Evolutionary conservation across 345 rosid species (phyloP), one percentile per base, ranked within the genome.

Genomic region (Durio zibethinus): DNA sequence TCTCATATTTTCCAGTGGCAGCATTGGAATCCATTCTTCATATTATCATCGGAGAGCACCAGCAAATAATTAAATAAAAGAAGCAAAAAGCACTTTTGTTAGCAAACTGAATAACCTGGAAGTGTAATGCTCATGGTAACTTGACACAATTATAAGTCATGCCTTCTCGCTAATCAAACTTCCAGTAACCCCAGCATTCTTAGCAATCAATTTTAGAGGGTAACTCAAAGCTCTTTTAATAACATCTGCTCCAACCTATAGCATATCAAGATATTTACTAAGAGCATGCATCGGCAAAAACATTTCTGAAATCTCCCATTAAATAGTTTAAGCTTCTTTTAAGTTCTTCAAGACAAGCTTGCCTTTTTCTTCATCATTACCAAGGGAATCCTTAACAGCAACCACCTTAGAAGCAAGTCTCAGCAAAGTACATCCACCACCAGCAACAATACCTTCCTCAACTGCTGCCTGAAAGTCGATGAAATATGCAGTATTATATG

Each of bases 111-210:
- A 52, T 52, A 71, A 20, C 18, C 38, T 69, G 20, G 29, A 20
- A 31, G 29, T 5, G 5, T 18, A 29, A 35, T 18, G 61, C 43
- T 50, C 75, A 31, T 31, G 18, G 11, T 10, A 33, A 31, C 61
- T 20, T 50, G 11, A 20, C 4, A 71, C 0, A 1, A 20, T 33
- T 11, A 12, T 9, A 60, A 60, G 2, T 10, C 33, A 12, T 84
- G 86, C 93, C 97, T 93, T 95, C 90, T 95, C 97, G 45, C 97
- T 93, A 76, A 95, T 98, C 10, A 95, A 97, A 65, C 99, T 95
- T 70, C 98, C 98, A 72, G 92, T 95, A 43, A 95, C 99, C 54
- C 99, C 98, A 0, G 99, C 99, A 66, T 93, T 95, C 84, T 95
- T 95, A 75, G 99, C 99, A 53, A 95, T 95, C 83, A 93, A 78